These are phyloP conservation scores for Amanita muscaria DNA, from an alignment of 768 basidiomycete species.

Conservation along the genomic window DNA sequence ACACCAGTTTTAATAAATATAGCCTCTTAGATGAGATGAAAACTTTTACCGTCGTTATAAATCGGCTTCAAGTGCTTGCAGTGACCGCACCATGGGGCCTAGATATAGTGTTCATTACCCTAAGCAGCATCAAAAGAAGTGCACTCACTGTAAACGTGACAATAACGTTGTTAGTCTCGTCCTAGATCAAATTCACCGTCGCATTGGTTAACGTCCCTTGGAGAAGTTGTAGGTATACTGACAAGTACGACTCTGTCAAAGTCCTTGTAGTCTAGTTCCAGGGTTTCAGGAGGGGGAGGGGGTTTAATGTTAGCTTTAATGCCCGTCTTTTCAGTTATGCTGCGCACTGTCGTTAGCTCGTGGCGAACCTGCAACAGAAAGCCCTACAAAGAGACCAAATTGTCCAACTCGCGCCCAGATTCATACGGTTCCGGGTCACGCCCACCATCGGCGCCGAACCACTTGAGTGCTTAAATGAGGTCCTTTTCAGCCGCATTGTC, in stretches of 20 bases:
- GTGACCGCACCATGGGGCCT: constrained; percentile 87
- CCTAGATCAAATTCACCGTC: constrained; percentile 24
- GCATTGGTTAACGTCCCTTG: neutral
- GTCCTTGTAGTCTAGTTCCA: constrained; percentile 58
- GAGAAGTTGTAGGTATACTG: constrained; percentile 11
- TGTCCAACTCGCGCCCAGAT: constrained; percentile 73
- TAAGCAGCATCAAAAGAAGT: constrained; percentile 4
- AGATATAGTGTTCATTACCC: constrained; percentile 6
- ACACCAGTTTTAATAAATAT: no score
- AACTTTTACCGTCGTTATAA: constrained; percentile 75
- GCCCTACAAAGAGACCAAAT: constrained; percentile 65
- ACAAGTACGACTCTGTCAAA: constrained; percentile 74
- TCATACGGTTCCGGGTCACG: constrained; percentile 62
- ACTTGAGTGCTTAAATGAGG: constrained; percentile 63
- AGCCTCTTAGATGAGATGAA: no score
- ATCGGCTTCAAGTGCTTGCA: constrained; percentile 87
- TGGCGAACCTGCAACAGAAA: neutral
- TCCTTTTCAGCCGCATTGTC: neutral
- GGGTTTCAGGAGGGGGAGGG: constrained; percentile 65
- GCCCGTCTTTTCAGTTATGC: constrained; percentile 66
- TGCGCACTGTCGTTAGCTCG: constrained; percentile 20
- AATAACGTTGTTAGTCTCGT: constrained; percentile 70
- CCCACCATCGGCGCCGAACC: constrained; percentile 71
- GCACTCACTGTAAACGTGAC: constrained; percentile 68
- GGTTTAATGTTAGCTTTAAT: constrained; percentile 85